Evolutionary conservation across 768 basidiomycete species (phyloP).

Genomic region (Nevesoporus exiguus): DNA sequence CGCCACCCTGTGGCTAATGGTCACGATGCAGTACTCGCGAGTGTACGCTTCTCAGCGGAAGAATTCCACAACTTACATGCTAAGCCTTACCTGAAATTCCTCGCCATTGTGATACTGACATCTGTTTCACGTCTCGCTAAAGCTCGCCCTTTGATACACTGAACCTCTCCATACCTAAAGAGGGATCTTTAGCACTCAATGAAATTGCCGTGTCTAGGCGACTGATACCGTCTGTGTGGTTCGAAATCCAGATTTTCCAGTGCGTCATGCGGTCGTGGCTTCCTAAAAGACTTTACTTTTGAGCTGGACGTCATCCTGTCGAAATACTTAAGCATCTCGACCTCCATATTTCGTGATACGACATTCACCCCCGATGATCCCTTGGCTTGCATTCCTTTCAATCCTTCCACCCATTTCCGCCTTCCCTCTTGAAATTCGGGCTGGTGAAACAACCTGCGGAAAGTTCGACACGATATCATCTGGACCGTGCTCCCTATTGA

Average conservation of each 20-base stretch:
- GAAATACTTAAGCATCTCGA: slow-evolving; percentile 12
- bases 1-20: no score
- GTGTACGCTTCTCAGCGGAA: neutral
- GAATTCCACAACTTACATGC: no score
- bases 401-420: slow-evolving; percentile 24
- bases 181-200: neutral
- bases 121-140: slow-evolving; percentile 3
- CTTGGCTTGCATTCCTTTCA: slow-evolving; percentile 7
- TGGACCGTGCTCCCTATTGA: slow-evolving; percentile 46
- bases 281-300: neutral
- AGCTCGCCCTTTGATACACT: neutral
- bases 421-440: neutral
- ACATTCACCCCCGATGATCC: slow-evolving; percentile 11
- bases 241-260: neutral
- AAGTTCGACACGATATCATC: slow-evolving; percentile 50
- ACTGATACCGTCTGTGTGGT: neutral
- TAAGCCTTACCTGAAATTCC: no score
- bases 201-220: slow-evolving; percentile 1
- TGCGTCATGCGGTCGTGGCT: neutral
- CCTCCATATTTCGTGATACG: neutral
- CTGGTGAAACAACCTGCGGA: slow-evolving; percentile 30
- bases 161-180: neutral
- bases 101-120: neutral
- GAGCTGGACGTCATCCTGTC: neutral
- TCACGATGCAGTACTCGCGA: neutral